Conservation (phyloP, 2,329 filamentous ascomycete species). For the Neonectria neomacrospora region DNA sequence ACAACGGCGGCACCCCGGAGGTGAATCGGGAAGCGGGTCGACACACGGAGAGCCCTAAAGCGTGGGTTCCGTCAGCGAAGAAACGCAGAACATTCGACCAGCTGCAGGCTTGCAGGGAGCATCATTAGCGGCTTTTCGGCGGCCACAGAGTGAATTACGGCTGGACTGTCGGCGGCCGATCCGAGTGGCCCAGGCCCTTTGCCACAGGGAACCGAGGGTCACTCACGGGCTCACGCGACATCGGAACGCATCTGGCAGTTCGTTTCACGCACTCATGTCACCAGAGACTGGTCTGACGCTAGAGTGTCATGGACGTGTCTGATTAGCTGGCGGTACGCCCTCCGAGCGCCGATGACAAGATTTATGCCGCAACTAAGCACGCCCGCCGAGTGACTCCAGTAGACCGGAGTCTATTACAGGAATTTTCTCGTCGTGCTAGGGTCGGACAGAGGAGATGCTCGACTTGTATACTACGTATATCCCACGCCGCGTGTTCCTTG, state of each 20-base stretch:
- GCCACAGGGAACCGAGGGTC: not conserved
- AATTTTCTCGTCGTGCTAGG: constrained; percentile 23
- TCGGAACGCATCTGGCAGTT: constrained; percentile 13
- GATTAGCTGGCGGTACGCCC: constrained; percentile 18
- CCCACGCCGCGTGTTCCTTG: not conserved
- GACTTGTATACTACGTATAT: constrained; percentile 17
- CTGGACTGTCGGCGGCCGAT: constrained; percentile 1
- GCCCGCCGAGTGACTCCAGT: constrained; percentile 29
- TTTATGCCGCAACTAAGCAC: constrained; percentile 39
- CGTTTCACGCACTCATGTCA: constrained; percentile 8
- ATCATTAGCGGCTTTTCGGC: constrained; percentile 8
- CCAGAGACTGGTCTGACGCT: constrained; percentile 3
- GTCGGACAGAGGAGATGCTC: constrained; percentile 27
- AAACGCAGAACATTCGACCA: constrained; percentile 40
- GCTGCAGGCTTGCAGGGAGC: constrained; percentile 12
- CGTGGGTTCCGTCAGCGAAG: constrained; percentile 11
- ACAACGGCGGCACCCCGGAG: constrained; percentile 26
- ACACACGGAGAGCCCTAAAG: constrained; percentile 13
- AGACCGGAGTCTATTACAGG: constrained; percentile 26
- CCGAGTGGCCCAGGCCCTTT: not conserved
- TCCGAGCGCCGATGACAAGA: constrained; percentile 27
- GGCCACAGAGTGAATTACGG: not conserved
- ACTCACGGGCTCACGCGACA: constrained; percentile 6
- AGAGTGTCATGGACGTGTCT: constrained; percentile 1
- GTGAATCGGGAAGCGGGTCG: constrained; percentile 25